Conservation (phyloP, 2,329 filamentous ascomycete genomes). For the Diaporthe citrichinensis region DNA sequence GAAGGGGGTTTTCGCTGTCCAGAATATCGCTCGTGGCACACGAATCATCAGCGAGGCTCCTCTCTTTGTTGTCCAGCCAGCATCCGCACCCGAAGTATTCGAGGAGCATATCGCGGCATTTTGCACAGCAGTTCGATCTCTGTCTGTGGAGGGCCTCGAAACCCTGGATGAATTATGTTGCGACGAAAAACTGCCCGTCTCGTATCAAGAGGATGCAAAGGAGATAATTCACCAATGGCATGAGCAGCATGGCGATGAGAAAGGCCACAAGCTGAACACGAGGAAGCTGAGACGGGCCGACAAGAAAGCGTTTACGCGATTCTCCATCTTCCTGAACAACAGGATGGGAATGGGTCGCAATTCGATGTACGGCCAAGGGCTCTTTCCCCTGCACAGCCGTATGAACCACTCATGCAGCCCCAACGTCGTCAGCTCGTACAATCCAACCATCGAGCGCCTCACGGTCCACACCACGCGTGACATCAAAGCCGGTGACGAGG, state of each 20-base stretch:
- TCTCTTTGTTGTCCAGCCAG: not conserved
- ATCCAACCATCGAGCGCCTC: not conserved
- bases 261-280: not conserved
- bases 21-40: not conserved
- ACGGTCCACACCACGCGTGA: not conserved
- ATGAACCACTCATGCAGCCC: not conserved
- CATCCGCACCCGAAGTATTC: not conserved
- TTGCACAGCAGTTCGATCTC: not conserved
- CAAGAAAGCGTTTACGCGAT: not conserved
- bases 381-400: not conserved
- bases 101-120: not conserved
- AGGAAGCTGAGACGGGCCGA: not conserved
- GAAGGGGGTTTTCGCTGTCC: not conserved
- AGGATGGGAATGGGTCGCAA: not conserved
- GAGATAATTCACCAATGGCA: not conserved
- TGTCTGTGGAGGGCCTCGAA: not conserved
- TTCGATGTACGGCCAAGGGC: not conserved
- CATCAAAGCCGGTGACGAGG: not conserved
- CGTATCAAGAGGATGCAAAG: not conserved
- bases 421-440: not conserved
- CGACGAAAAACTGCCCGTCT: not conserved
- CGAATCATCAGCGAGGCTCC: not conserved
- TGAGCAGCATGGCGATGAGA: not conserved
- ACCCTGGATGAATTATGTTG: not conserved
- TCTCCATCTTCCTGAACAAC: not conserved